These are phyloP conservation scores for Tetradesmus obliquus DNA, from an alignment of 139 green algal genomes.

Conservation along the genomic window DNA sequence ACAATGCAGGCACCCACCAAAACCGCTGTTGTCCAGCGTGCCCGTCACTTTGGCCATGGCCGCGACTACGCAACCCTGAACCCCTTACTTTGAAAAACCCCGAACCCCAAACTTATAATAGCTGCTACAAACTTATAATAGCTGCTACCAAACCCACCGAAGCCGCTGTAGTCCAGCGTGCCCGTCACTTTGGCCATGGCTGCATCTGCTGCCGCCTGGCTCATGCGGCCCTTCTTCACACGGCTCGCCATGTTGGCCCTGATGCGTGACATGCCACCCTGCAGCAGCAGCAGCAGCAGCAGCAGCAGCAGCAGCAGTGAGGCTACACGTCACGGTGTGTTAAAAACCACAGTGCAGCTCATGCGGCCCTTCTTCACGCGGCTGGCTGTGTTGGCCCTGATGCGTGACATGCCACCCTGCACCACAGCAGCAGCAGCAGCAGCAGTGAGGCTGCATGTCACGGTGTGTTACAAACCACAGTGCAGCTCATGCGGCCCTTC, in stretches of 20 bases:
- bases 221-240: slow-evolving; percentile 96
- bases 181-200: slow-evolving; percentile 78
- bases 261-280: slow-evolving; percentile 90
- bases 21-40: slow-evolving; percentile 85
- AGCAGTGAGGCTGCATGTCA: slow-evolving; percentile 54
- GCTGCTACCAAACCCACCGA: slow-evolving; percentile 52
- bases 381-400: slow-evolving; percentile 88
- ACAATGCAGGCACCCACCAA: slow-evolving; percentile 53
- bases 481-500: slow-evolving; percentile 83
- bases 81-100: no score
- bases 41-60: slow-evolving; percentile 76
- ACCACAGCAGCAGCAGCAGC: no score
- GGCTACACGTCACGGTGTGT: background rate
- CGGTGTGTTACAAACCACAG: slow-evolving; percentile 27
- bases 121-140: no score
- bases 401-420: slow-evolving; percentile 83
- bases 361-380: slow-evolving; percentile 92
- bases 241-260: slow-evolving; percentile 87
- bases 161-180: slow-evolving; percentile 86
- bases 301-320: background rate
- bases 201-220: slow-evolving; percentile 61
- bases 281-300: background rate
- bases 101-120: no score
- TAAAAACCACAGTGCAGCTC: slow-evolving; percentile 28
- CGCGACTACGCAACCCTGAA: slow-evolving; percentile 47